Evolutionary conservation across 495 filamentous ascomycete species (phyloP), one percentile per base, ranked within the genome.

Genomic region (Haplographium delicatum): DNA sequence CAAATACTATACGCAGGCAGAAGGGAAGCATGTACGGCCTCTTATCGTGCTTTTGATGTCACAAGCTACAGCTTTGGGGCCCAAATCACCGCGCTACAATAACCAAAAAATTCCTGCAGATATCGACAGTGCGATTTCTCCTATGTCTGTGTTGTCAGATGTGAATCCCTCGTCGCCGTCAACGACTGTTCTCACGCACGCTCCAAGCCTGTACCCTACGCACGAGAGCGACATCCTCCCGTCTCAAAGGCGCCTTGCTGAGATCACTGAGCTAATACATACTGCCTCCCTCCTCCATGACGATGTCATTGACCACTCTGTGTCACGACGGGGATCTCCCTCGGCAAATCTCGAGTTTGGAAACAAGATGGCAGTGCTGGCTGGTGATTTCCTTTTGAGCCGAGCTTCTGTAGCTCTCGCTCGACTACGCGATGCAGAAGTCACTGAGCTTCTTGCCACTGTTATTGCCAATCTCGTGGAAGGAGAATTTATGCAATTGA

Each of bases 401-500:
- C 78, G 93, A 25, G 93, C 93, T 1, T 97, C 94, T 0, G 91
- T 97, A 13, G 91, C 91, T 20, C 73, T 98, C 27, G 93, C 93
- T 7, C 83, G 93, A 22, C 68, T 98, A 49, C 80, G 94, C 8
- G 85, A 97, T 56, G 86, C 90, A 27, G 93, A 98, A 65, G 93
- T 97, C 0, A 88, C 88, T 5, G 93, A 98, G 69, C 78, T 98
- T 6, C 69, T 98, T 44, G 90, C 93, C 7, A 97, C 90, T 3
- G 93, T 97, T 22, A 96, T 98, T 58, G 90, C 94, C 25, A 97
- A 98, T 56, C 72, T 98, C 18, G 91, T 98, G 20, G 94, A 98
- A 69, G 93, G 93, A 55, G 93, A 98, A 65, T 96, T 98, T 73
- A 97, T 97, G 91, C 93, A 98, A 71, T 73, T 98, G 46, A 91